phyloP scores from a whole-genome alignment of 331 rosid species.

The Erythrophleum ivorense region DNA sequence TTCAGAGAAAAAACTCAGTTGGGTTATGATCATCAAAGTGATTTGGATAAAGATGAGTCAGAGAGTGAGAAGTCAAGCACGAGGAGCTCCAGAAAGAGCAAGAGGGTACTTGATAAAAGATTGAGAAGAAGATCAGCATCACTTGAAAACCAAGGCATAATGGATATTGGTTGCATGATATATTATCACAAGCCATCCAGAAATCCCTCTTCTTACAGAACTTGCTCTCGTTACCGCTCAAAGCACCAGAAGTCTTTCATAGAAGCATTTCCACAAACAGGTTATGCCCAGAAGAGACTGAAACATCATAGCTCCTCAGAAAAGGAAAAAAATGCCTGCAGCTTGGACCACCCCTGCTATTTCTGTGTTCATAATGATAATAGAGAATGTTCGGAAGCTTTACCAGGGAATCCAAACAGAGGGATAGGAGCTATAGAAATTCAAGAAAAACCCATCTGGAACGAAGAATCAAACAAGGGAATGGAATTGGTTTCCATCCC shows the following conservation, averaged over 20 bases:
- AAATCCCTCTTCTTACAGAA: constrained; percentile 20
- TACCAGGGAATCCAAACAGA: constrained; percentile 38
- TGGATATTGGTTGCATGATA: constrained; percentile 45
- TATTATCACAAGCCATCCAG: constrained; percentile 44
- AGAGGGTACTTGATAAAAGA: constrained; percentile 44
- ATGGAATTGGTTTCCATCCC: constrained; percentile 34
- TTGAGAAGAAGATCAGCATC: constrained; percentile 50
- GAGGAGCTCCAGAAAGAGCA: constrained; percentile 40
- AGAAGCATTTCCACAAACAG: constrained; percentile 32
- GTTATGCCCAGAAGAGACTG: constrained; percentile 19
- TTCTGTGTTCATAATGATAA: constrained; percentile 12
- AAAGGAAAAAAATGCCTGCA: constrained; percentile 38
- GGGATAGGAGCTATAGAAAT: constrained; percentile 12
- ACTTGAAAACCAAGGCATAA: constrained; percentile 45
- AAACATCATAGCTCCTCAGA: constrained; percentile 40
- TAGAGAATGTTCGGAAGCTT: not conserved
- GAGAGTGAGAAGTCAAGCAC: constrained; percentile 47
- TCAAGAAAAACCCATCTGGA: constrained; percentile 28
- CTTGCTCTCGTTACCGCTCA: constrained; percentile 5
- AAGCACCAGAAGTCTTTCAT: constrained; percentile 43
- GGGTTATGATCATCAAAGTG: constrained; percentile 27
- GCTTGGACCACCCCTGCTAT: constrained; percentile 51
- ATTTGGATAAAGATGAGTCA: constrained; percentile 25
- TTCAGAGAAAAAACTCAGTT: constrained; percentile 39
- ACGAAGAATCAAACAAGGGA: constrained; percentile 32